A percentile compares a stretch with the other conserved stretches of the same genome.
Conservation (phyloP, 129 eudicot species). For the Heracleum sosnowskyi region DNA sequence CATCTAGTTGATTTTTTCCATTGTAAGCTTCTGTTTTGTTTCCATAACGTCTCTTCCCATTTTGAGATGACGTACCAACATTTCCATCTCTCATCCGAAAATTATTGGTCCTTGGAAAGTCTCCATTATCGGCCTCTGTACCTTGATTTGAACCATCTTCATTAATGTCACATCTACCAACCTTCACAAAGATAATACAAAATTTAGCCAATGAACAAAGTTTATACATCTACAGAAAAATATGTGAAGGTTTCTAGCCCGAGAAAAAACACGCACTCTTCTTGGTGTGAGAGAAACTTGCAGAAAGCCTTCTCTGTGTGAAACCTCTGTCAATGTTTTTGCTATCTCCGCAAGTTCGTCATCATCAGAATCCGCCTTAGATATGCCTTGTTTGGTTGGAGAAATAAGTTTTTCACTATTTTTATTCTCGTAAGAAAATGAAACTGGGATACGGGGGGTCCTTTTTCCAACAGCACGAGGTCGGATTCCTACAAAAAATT, state of each 20-base stretch:
- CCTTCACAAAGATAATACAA: conserved; percentile 33
- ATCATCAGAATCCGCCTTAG: conserved; percentile 45
- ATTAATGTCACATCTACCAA: conserved; percentile 35
- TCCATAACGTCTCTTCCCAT: conserved; percentile 33
- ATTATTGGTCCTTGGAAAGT: conserved; percentile 36
- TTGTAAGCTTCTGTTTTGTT: conserved; percentile 40
- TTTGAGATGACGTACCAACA: conserved; percentile 28
- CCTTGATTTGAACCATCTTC: conserved; percentile 77
- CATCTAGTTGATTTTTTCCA: conserved; percentile 45
- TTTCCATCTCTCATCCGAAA: conserved; percentile 27
- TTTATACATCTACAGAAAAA: conserved; percentile 9
- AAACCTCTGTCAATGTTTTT: conserved; percentile 77
- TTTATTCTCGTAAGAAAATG: conserved; percentile 44
- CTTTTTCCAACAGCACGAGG: conserved; percentile 97
- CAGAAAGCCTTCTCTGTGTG: conserved; percentile 81
- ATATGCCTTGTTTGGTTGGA: conserved; percentile 49
- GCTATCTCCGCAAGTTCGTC: conserved; percentile 83
- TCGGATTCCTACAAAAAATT: conserved; percentile 42
- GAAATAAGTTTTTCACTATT: conserved; percentile 38
- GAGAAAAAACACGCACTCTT: conserved; percentile 32
- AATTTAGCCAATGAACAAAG: conserved; percentile 20
- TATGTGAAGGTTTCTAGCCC: conserved; percentile 7
- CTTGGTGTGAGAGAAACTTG: conserved; percentile 65
- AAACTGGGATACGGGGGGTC: conserved; percentile 84
- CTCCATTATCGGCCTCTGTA: conserved; percentile 74